These are phyloP conservation scores for Saccharomyces hybrid DNA, from an alignment of 1,139 yeast species.

Conservation along the genomic window DNA sequence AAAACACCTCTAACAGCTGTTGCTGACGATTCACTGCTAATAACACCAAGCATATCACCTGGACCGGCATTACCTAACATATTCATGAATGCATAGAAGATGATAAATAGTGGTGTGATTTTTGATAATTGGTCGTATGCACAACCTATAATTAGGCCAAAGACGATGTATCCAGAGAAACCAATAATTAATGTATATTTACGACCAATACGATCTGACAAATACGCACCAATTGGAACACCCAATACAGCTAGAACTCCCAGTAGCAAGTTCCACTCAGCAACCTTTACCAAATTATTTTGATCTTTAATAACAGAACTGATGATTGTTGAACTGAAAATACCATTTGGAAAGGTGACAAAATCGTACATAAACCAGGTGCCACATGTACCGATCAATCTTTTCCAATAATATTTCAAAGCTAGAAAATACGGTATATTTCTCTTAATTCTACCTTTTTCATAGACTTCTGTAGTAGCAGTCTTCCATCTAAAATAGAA, in stretches of 20 bases:
- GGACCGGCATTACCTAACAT: conserved; percentile 91
- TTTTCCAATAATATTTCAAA: conserved; percentile 77
- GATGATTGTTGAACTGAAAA: conserved; percentile 65
- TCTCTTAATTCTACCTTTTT: neutral
- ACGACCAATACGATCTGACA: conserved; percentile 85
- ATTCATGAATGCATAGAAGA: conserved; percentile 78
- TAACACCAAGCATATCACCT: conserved; percentile 82
- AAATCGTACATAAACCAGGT: conserved; percentile 92
- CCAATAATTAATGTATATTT: conserved; percentile 68
- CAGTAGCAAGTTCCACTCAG: conserved; percentile 90
- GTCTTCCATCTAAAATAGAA: conserved; percentile 63
- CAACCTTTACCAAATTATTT: conserved; percentile 50
- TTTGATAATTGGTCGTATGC: conserved; percentile 46
- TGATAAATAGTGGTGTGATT: conserved; percentile 70
- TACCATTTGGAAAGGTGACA: conserved; percentile 78
- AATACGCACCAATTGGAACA: conserved; percentile 70
- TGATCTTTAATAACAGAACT: conserved; percentile 54
- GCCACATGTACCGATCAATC: conserved; percentile 59
- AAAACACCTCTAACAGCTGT: conserved; percentile 85
- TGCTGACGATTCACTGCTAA: conserved; percentile 81
- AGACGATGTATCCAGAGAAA: conserved; percentile 59
- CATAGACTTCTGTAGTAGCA: neutral
- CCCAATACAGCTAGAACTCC: conserved; percentile 89
- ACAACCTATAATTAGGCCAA: conserved; percentile 86
- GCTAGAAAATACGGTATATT: conserved; percentile 64